Percentiles rank a stretch among this genome's conserved stretches.
These are phyloP conservation scores for Trichoderma pleuroti DNA, from an alignment of 2,329 filamentous ascomycete species.

Conservation along the genomic window DNA sequence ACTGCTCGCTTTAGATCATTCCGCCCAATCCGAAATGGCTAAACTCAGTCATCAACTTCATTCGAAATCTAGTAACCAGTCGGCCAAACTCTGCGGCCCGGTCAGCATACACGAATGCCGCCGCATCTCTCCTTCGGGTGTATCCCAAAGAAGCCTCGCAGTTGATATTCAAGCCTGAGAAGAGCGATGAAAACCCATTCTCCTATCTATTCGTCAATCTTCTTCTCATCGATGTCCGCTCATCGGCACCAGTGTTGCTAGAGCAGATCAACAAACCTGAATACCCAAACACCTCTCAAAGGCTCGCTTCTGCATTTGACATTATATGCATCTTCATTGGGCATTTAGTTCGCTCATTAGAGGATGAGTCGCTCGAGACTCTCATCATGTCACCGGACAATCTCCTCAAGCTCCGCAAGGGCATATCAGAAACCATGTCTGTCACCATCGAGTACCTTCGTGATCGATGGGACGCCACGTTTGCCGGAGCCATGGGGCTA, in stretches of 20 bases:
- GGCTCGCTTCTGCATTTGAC: slow-evolving; percentile 60
- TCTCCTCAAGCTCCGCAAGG: slow-evolving; percentile 58
- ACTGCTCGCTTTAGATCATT: slow-evolving; percentile 39
- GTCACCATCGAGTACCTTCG: slow-evolving; percentile 62
- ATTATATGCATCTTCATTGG: slow-evolving; percentile 59
- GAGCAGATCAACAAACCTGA: slow-evolving; percentile 52
- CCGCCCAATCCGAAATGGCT: slow-evolving; percentile 55
- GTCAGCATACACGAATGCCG: slow-evolving; percentile 56
- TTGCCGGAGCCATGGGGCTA: slow-evolving; percentile 59
- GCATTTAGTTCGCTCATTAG: slow-evolving; percentile 52
- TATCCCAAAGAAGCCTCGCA: slow-evolving; percentile 47
- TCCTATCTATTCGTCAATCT: slow-evolving; percentile 62
- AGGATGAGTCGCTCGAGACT: slow-evolving; percentile 41
- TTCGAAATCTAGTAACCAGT: slow-evolving; percentile 52
- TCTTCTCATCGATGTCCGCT: slow-evolving; percentile 62
- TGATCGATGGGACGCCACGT: slow-evolving; percentile 65
- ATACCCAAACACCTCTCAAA: slow-evolving; percentile 49
- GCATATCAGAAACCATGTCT: slow-evolving; percentile 61
- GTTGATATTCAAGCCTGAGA: slow-evolving; percentile 51
- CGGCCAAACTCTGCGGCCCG: slow-evolving; percentile 54
- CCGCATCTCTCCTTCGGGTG: slow-evolving; percentile 53
- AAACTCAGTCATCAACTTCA: slow-evolving; percentile 41
- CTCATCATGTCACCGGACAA: slow-evolving; percentile 54
- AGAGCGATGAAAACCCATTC: slow-evolving; percentile 48
- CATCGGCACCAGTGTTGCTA: slow-evolving; percentile 59